phyloP scores from a whole-genome alignment of 441 rosid genomes.

The Adansonia rubrostipa region DNA sequence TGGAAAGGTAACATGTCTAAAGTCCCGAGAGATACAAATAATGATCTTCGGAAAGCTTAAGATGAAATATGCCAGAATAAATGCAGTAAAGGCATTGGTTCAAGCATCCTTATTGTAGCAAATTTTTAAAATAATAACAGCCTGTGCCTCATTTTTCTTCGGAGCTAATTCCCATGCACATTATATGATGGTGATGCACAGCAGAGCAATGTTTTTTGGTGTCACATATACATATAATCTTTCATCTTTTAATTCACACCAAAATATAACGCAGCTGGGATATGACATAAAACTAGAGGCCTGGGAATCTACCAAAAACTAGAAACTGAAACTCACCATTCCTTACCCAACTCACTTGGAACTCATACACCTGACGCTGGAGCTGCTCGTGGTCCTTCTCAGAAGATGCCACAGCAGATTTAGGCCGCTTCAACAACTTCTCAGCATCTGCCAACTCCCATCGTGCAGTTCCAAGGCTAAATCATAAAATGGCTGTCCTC shows the following conservation, averaged over 20 bases:
- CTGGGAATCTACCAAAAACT: neutral
- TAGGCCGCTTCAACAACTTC: slow-evolving; percentile 86
- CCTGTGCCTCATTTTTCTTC: slow-evolving; percentile 3
- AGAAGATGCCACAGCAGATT: slow-evolving; percentile 67
- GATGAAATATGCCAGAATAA: slow-evolving; percentile 1
- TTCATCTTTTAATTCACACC: slow-evolving; percentile 6
- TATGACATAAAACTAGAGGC: neutral
- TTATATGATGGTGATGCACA: neutral
- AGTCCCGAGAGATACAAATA: neutral
- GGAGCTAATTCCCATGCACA: neutral
- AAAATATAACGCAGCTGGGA: neutral
- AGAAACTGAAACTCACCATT: slow-evolving; percentile 53
- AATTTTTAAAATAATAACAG: neutral
- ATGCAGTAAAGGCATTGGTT: neutral
- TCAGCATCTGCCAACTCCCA: slow-evolving; percentile 88
- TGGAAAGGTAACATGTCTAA: neutral
- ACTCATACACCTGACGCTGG: slow-evolving; percentile 60
- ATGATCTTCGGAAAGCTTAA: neutral
- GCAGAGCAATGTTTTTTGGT: neutral
- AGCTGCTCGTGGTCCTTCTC: slow-evolving; percentile 86
- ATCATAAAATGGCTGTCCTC: slow-evolving; percentile 74
- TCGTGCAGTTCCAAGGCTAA: slow-evolving; percentile 65
- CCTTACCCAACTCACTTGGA: slow-evolving; percentile 60
- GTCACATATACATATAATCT: neutral
- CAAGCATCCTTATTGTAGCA: too few relatives aligned